Evolutionary conservation across 768 basidiomycete species (phyloP).

Genomic region (Collybia sp.): DNA sequence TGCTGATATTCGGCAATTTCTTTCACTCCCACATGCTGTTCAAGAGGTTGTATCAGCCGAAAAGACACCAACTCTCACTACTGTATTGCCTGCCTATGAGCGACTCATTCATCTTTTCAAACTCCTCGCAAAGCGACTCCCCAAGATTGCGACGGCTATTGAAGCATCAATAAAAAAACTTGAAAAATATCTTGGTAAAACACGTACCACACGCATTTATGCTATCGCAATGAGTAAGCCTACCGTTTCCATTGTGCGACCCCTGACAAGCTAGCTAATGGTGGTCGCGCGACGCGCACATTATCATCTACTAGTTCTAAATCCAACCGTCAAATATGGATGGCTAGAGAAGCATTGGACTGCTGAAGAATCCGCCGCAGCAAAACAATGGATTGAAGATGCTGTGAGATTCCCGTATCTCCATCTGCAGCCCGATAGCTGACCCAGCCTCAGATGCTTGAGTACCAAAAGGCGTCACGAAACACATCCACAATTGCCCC

Average conservation of each 20-base stretch:
- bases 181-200: constrained; percentile 11
- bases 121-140: constrained; percentile 2
- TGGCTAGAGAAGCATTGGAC: constrained; percentile 6
- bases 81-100: constrained; percentile 22
- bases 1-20: constrained; percentile 14
- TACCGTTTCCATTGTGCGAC: background rate
- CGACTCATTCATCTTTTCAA: constrained; percentile 14
- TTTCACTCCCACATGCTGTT: constrained; percentile 15
- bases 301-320: no score
- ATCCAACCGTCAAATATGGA: constrained; percentile 9
- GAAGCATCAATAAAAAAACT: constrained; percentile 12
- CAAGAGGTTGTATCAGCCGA: constrained; percentile 21
- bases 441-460: constrained; percentile 3
- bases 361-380: background rate
- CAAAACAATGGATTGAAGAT: constrained; percentile 3
- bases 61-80: constrained; percentile 23
- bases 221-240: constrained; percentile 12
- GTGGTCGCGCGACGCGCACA: no score
- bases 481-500: background rate
- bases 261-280: no score
- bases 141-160: constrained; percentile 9
- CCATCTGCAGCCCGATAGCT: no score
- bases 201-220: constrained; percentile 10
- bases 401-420: constrained; percentile 1
- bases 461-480: background rate